Base-by-base conservation (phyloP, 805 yeast genomes). In the Candida nemodendra region DNA sequence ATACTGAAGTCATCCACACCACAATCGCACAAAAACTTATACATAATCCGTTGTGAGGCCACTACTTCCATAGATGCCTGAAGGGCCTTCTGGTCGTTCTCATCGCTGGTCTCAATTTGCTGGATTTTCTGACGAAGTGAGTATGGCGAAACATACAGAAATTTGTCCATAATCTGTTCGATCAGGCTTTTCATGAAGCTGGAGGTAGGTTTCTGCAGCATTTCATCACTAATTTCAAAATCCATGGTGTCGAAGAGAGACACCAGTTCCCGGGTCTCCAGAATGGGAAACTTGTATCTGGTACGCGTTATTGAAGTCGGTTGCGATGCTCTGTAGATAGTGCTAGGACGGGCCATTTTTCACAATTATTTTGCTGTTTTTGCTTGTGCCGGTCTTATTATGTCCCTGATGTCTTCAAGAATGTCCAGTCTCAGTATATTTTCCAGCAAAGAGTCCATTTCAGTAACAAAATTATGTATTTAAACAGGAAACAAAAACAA, bases 1-100 rank as follows among this genome's bases (percentile, higher is more conserved):
- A 88, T 66, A 29, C 79, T 74, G 54, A 88, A 84, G 59, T 89
- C 95, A 40, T 76, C 70, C 2, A 89, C 75, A 0, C 95, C 95
- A 54, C 91, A 81, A 41, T 74, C 80, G 30, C 71, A 70, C 47
- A 86, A 69, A 57, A 86, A 84, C 52, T 70, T 72, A 56, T 69
- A 72, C 47, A 84, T 72, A 5, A 77, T 76, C 36, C 79, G 63
- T 42, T 80, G 84, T 18, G 83, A 61, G 2, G 78, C 76, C 14
- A 84, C 63, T 9, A 79, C 60, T 38, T 66, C 64, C 50, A 80
- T 55, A 5, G 81, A 65, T 22, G 69, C 66, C 27, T 46, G 49
- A n/a, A 56, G 22, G 4, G 50, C 54, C 16, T 42, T 46, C 8
- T 40, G 33, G 18, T 46, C 51, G 5, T 39, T 39, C 17, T 44